A percentile compares a stretch with the other conserved stretches of the same genome.
Evolutionary conservation across 495 filamentous ascomycete genomes (phyloP).

Genomic region (Staphylotrichum tortipilum): DNA sequence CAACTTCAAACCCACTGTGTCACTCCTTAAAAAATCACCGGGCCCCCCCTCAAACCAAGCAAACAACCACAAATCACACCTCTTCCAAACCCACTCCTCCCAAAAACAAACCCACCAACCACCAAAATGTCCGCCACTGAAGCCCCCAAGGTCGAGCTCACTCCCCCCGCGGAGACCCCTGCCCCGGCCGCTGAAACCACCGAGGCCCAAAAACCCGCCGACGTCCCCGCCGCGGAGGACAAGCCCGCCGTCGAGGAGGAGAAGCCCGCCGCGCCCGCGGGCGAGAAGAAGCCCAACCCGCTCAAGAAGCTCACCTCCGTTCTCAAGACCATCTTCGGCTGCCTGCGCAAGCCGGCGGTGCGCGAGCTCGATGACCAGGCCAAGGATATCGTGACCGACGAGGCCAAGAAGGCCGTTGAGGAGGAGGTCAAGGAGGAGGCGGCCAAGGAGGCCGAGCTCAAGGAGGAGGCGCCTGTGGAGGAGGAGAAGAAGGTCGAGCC

Average conservation of each 20-base stretch:
- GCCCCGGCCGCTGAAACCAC: too few relatives aligned
- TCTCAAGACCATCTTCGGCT: constrained; percentile 8
- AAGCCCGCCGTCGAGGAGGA: not conserved
- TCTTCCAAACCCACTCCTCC: not conserved
- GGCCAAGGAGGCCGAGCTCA: too few relatives aligned
- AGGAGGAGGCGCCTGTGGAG: not conserved
- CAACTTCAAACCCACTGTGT: not conserved
- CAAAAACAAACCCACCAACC: not conserved
- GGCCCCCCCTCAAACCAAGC: not conserved
- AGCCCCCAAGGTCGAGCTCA: constrained; percentile 34
- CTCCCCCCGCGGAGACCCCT: not conserved
- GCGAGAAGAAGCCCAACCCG: constrained; percentile 7
- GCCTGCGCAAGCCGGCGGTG: constrained; percentile 8
- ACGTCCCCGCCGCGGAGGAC: too few relatives aligned
- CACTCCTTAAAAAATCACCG: not conserved
- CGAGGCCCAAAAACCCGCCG: too few relatives aligned
- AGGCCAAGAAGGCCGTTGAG: not conserved
- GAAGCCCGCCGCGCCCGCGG: not conserved
- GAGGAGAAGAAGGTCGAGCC: not conserved
- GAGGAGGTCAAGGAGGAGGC: not conserved
- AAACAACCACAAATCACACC: not conserved
- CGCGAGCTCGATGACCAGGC: not conserved
- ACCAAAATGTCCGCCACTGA: constrained; percentile 32
- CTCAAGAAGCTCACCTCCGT: constrained; percentile 5
- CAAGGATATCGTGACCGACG: not conserved